These are phyloP conservation scores for Jacaranda mimosifolia DNA, from an alignment of 257 asterid species.

Conservation along the genomic window DNA sequence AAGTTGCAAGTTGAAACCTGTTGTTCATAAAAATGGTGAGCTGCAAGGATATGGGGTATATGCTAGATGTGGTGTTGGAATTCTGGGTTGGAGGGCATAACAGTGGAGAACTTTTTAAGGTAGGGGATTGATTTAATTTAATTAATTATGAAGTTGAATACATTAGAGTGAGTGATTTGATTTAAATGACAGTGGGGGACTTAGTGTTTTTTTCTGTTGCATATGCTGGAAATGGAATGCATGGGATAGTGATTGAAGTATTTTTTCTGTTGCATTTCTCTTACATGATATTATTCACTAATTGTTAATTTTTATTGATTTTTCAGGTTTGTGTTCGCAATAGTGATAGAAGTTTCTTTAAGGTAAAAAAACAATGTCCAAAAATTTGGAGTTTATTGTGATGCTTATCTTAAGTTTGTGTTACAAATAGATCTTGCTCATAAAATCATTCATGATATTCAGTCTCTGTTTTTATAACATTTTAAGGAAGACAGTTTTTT, in stretches of 20 bases:
- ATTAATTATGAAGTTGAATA: background rate
- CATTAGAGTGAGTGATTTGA: slow-evolving; percentile 24
- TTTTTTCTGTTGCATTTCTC: too few relatives aligned
- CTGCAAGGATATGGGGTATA: slow-evolving; percentile 61
- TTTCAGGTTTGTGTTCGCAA: too few relatives aligned
- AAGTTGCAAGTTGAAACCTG: slow-evolving; percentile 43
- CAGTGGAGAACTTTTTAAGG: background rate
- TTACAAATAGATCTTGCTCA: too few relatives aligned
- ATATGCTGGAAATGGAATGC: slow-evolving; percentile 38
- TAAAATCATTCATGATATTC: too few relatives aligned
- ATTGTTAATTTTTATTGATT: too few relatives aligned
- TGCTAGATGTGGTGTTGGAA: slow-evolving; percentile 58
- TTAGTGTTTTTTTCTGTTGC: background rate
- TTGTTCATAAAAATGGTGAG: slow-evolving; percentile 42
- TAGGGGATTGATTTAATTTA: background rate
- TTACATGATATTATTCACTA: too few relatives aligned
- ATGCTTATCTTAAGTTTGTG: too few relatives aligned
- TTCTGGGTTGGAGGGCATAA: slow-evolving; percentile 54
- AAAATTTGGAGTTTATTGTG: too few relatives aligned
- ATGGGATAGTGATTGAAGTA: slow-evolving; percentile 21
- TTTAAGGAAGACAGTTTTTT: too few relatives aligned
- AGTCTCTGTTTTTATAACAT: too few relatives aligned
- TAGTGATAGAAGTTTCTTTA: too few relatives aligned
- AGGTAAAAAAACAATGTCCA: too few relatives aligned
- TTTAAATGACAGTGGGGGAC: background rate